phyloP scores from a whole-genome alignment of 306 rosid genomes.

The Trichosanthes cucumerina region DNA sequence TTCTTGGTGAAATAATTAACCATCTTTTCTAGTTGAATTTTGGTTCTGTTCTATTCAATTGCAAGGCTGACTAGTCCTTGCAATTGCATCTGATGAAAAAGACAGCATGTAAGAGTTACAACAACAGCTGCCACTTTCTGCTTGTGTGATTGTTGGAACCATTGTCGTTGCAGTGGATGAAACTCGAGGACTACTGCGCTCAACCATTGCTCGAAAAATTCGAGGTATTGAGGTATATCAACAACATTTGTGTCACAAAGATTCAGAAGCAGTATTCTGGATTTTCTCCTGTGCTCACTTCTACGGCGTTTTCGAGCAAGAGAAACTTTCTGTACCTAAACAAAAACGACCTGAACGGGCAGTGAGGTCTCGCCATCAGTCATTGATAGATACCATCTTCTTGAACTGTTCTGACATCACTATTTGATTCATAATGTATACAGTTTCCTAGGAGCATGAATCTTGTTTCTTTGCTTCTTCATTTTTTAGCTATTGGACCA shows the following conservation, averaged over 20 bases:
- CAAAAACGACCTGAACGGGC: conserved; percentile 25
- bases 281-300: conserved; percentile 32
- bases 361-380: conserved; percentile 15
- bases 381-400: neutral
- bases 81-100: neutral
- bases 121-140: neutral
- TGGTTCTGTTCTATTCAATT: neutral
- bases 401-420: neutral
- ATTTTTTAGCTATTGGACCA: neutral
- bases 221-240: conserved; percentile 28
- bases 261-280: conserved; percentile 43
- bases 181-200: conserved; percentile 52
- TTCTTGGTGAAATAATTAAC: neutral
- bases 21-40: neutral
- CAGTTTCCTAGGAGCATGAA: neutral
- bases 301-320: conserved; percentile 18
- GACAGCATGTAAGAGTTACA: neutral
- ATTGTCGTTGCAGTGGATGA: conserved; percentile 71
- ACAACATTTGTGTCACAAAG: conserved; percentile 42
- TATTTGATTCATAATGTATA: neutral
- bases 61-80: neutral
- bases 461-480: neutral
- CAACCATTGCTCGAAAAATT: conserved; percentile 41
- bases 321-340: conserved; percentile 38
- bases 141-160: neutral